Percentiles rank a stretch among this genome's conserved stretches.
Conservation (phyloP, 495 filamentous ascomycete species). For the Cladorrhinum samala region DNA sequence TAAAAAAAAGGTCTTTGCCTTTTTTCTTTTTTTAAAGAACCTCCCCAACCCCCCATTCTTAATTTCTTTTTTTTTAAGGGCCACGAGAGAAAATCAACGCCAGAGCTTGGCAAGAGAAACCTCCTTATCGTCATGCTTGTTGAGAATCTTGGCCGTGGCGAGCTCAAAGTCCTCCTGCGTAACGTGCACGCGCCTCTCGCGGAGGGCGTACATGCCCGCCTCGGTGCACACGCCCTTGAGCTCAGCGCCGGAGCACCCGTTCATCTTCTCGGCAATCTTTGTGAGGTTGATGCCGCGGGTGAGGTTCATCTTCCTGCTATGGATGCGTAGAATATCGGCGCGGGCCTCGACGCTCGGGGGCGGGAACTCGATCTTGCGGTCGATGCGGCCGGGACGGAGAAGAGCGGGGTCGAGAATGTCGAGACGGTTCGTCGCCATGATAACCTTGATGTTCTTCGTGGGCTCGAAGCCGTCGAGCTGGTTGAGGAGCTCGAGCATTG, state of each 20-base stretch:
- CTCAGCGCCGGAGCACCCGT: constrained; percentile 94
- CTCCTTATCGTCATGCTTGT: constrained; percentile 99
- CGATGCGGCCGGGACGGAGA: constrained; percentile 89
- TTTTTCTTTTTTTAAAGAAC: too few relatives aligned
- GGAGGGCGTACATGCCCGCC: constrained; percentile 93
- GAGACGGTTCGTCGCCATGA: constrained; percentile 98
- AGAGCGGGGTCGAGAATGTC: constrained; percentile 96
- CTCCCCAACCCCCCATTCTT: too few relatives aligned
- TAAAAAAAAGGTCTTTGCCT: too few relatives aligned
- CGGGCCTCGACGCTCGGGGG: constrained; percentile 95
- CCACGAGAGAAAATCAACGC: constrained; percentile 18
- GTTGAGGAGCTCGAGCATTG: constrained; percentile 98
- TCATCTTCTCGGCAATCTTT: constrained; percentile 99
- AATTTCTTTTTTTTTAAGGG: too few relatives aligned
- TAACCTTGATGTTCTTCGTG: constrained; percentile 99
- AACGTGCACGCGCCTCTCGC: constrained; percentile 92
- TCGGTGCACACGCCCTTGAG: constrained; percentile 96
- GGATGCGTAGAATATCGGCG: constrained; percentile 96
- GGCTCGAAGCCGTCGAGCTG: constrained; percentile 98
- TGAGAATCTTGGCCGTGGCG: constrained; percentile 97
- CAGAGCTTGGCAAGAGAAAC: constrained; percentile 39
- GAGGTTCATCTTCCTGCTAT: constrained; percentile 95
- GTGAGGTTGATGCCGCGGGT: constrained; percentile 95
- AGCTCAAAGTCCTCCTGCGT: constrained; percentile 99
- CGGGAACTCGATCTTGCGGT: constrained; percentile 99